These are phyloP conservation scores for Arxiozyma slooffiae DNA, from an alignment of 1,139 yeast species.

Conservation along the genomic window DNA sequence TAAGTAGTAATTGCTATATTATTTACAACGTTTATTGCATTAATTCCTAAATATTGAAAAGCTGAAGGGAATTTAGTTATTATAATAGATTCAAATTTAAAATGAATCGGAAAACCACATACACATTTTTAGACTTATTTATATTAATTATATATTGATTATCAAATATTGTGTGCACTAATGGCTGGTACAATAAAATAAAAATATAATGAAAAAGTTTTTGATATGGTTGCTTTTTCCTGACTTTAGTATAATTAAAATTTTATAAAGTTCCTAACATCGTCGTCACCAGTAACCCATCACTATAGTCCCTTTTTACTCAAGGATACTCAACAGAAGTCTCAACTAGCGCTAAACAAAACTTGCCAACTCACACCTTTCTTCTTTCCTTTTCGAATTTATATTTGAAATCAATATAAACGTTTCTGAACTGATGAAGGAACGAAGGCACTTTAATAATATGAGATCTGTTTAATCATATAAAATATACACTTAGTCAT, in stretches of 20 bases:
- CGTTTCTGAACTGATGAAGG: background rate
- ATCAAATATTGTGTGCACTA: background rate
- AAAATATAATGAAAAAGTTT: too few relatives aligned
- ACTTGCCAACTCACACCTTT: background rate
- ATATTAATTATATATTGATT: background rate
- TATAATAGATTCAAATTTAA: background rate
- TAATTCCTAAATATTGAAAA: conserved; percentile 1
- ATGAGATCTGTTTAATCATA: too few relatives aligned
- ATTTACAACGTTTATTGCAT: background rate
- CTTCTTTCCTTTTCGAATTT: background rate
- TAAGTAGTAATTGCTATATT: background rate
- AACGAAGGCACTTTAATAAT: background rate
- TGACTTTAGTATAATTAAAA: background rate
- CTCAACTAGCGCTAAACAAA: background rate
- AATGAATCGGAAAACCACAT: background rate
- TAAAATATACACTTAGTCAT: too few relatives aligned
- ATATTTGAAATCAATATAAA: background rate
- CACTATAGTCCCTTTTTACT: too few relatives aligned
- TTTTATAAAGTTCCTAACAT: background rate
- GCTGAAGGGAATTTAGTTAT: background rate
- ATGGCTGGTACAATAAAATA: background rate
- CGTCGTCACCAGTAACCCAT: too few relatives aligned
- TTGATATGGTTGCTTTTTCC: background rate
- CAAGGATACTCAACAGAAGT: background rate
- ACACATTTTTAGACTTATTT: background rate